These are phyloP conservation scores for Elaeis guineensis DNA, from an alignment of 176 grass and related monocot species.

Conservation along the genomic window DNA sequence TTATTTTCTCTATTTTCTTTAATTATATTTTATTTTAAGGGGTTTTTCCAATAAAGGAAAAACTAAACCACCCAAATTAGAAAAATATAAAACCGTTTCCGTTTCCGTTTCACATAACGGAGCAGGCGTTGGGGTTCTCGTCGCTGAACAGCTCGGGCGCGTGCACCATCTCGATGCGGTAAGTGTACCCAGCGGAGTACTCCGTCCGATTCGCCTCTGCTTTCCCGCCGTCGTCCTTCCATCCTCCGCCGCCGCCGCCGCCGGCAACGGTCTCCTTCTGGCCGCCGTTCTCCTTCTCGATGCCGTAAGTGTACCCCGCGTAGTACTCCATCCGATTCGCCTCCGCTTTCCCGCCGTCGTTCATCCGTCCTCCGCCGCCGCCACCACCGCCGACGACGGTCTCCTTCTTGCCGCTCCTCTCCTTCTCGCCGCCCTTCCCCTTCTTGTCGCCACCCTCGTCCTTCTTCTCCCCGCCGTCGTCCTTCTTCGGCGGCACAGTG, in stretches of 20 bases:
- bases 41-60: no score
- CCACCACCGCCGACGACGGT: no score
- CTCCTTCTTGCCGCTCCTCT: neutral
- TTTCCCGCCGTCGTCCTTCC: neutral
- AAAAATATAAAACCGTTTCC: neutral
- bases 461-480: constrained; percentile 8
- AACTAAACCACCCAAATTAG: no score
- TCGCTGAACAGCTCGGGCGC: constrained; percentile 58
- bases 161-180: constrained; percentile 36
- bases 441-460: constrained; percentile 1
- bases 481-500: constrained; percentile 19
- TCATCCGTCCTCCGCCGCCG: neutral
- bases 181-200: constrained; percentile 16
- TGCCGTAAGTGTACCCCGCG: no score
- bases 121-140: constrained; percentile 79
- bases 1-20: no score
- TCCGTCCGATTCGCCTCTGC: constrained; percentile 4
- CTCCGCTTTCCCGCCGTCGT: neutral
- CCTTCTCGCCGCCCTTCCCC: neutral
- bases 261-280: no score
- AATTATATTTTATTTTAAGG: no score
- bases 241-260: no score
- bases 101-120: constrained; percentile 37
- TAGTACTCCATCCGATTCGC: constrained; percentile 13
- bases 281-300: neutral